A percentile compares a stretch with the other conserved stretches of the same genome.
These are phyloP conservation scores for Candida fluviatilis DNA, from an alignment of 805 yeast species.

Conservation along the genomic window DNA sequence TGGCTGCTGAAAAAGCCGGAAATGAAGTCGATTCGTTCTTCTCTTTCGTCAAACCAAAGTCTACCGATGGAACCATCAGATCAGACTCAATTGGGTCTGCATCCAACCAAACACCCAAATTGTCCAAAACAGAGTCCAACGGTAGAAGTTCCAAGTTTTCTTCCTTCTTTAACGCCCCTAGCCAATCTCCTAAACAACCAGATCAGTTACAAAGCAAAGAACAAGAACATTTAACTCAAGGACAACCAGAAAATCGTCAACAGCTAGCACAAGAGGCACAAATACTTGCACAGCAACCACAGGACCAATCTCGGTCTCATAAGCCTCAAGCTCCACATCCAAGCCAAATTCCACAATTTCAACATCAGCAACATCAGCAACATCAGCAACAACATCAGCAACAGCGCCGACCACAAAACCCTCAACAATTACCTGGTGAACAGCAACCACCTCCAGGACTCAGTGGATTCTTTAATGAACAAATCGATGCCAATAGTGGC, in stretches of 20 bases:
- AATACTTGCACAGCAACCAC: slow-evolving; percentile 9
- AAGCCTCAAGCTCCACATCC: slow-evolving; percentile 2
- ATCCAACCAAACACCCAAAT: slow-evolving; percentile 2
- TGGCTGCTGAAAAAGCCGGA: slow-evolving; percentile 17
- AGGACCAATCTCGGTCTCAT: no score
- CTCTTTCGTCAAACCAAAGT: slow-evolving; percentile 34
- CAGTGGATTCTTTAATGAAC: slow-evolving; percentile 1
- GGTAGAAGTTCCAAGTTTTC: slow-evolving; percentile 35
- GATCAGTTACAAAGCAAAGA: background rate
- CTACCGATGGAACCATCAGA: slow-evolving; percentile 9
- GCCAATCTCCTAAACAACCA: background rate
- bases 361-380: slow-evolving; percentile 11
- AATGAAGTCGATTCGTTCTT: slow-evolving; percentile 43
- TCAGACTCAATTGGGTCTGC: slow-evolving; percentile 1
- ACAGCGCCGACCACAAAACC: slow-evolving; percentile 1
- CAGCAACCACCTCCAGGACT: slow-evolving; percentile 3
- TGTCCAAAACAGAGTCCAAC: slow-evolving; percentile 9
- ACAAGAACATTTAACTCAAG: slow-evolving; percentile 1
- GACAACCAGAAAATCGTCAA: slow-evolving; percentile 7
- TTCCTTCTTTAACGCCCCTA: slow-evolving; percentile 23
- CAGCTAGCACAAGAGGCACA: slow-evolving; percentile 4
- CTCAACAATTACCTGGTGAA: background rate
- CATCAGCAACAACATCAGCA: slow-evolving; percentile 17
- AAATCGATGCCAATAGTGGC: background rate
- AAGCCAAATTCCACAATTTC: slow-evolving; percentile 1